Evolutionary conservation across 1,284 basidiomycete species (phyloP).

Genomic region (Sphaerobolus stellatus): DNA sequence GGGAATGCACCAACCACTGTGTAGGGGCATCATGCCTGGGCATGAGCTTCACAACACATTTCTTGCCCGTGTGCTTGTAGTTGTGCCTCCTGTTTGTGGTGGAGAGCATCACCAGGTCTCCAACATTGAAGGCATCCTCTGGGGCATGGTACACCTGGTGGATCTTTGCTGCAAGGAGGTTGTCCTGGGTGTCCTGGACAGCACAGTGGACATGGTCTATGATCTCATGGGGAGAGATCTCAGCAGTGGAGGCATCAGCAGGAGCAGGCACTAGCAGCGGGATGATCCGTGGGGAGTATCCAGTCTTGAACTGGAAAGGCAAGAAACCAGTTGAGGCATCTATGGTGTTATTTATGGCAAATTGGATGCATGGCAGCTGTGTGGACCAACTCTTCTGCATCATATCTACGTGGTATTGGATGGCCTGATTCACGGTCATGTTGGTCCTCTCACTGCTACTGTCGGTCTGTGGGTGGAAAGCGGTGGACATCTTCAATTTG

Average conservation of each 20-base stretch:
- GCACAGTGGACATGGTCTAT: not conserved
- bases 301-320: constrained; percentile 7
- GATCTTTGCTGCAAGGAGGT: too few species aligned
- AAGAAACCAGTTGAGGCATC: constrained; percentile 10
- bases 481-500: too few species aligned
- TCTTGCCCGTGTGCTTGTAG: not conserved
- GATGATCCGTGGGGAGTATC: constrained; percentile 12
- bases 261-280: constrained; percentile 17
- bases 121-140: too few species aligned
- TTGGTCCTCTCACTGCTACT: constrained; percentile 22
- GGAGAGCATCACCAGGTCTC: too few species aligned
- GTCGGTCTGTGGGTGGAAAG: constrained; percentile 21
- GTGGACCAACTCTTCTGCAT: not conserved
- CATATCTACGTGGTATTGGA: constrained; percentile 7
- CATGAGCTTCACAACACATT: not conserved
- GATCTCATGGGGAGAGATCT: not conserved
- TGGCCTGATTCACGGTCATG: constrained; percentile 23
- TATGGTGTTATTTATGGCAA: not conserved
- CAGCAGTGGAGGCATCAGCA: not conserved
- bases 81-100: too few species aligned
- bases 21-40: too few species aligned
- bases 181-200: too few species aligned
- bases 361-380: not conserved
- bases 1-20: too few species aligned
- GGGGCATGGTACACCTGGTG: too few species aligned